Evolutionary conservation across 176 grass and related monocot genomes (phyloP), one percentile per base, ranked within the genome.

Genomic region (Rhynchospora breviuscula): DNA sequence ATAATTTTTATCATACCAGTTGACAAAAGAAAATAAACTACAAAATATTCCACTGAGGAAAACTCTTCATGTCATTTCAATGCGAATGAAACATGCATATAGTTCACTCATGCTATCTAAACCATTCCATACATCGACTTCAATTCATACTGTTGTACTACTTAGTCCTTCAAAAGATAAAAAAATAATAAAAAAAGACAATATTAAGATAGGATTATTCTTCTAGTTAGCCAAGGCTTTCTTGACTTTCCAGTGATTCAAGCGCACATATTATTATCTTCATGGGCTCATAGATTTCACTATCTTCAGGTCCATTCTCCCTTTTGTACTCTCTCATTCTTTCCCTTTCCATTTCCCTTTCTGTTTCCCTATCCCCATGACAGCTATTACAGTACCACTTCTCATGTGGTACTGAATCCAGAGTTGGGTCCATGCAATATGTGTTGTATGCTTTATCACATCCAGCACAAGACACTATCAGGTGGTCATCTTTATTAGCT

Each of bases 401-500:
- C 60, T 85, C 84, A 81, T 85, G 88, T 22, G 88, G 87, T 51
- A 94, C 49, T 8, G 71, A 88, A 78, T 80, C 64, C 61, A 71
- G 88, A 45, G 84, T 80, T 59, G 84, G 87, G 15, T 63, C 88
- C 85, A 94, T 93, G 82, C 95, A 94, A 83, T 98, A 98, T 33
- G 85, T 86, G 85, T 90, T 90, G 63, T 97, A 90, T 45, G 91
- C 88, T 59, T 94, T 86, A 15, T 94, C 88, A 40, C 94, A 97
- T 19, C 88, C 83, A 78, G 90, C 92, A 7, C 94, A 97, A 57
- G 94, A 56, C 72, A 94, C 88, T 69, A 93, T 90, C 77, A 87
- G 68, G 59, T 94, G 60, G 70, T 90, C 90, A 66, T 97, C 92
- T 87, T 87, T 92, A 74, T 94, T 79, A 74, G n/a, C 33, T 56